These are phyloP conservation scores for Aechmea fasciata DNA, from an alignment of 176 grass and related monocot genomes.

Conservation along the genomic window DNA sequence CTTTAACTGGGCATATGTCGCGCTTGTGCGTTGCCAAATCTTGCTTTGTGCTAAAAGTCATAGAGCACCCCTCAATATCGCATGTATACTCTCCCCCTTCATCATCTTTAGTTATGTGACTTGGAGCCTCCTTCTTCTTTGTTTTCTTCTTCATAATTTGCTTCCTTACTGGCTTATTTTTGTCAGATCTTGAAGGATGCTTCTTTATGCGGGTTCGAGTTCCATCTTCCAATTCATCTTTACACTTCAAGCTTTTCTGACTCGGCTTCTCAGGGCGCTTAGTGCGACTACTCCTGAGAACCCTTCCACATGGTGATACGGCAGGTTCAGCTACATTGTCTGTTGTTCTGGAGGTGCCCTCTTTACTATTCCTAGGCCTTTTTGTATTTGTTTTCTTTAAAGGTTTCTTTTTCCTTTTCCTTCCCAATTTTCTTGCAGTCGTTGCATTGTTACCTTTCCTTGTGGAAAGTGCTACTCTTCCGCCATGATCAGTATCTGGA, in stretches of 20 bases:
- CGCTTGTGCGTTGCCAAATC: conserved; percentile 56
- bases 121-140: conserved; percentile 19
- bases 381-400: conserved; percentile 30
- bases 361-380: conserved; percentile 22
- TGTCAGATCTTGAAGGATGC: conserved; percentile 23
- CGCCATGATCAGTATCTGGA: conserved; percentile 22
- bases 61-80: conserved; percentile 57
- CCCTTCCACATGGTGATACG: conserved; percentile 17
- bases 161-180: conserved; percentile 36
- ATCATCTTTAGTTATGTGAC: conserved; percentile 14
- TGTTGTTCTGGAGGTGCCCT: conserved; percentile 1
- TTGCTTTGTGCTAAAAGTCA: conserved; percentile 54
- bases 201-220: conserved; percentile 17
- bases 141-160: conserved; percentile 24
- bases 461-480: conserved; percentile 23
- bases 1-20: conserved; percentile 57
- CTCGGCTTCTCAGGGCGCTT: not conserved
- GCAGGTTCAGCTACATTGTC: conserved; percentile 26
- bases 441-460: conserved; percentile 13
- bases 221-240: conserved; percentile 27
- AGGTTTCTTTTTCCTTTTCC: conserved; percentile 29
- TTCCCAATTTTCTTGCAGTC: conserved; percentile 21
- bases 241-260: not conserved
- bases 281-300: conserved; percentile 33
- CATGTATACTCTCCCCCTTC: conserved; percentile 36